phyloP scores from a whole-genome alignment of 2,329 filamentous ascomycete genomes.

The Phaeomoniella chlamydospora region DNA sequence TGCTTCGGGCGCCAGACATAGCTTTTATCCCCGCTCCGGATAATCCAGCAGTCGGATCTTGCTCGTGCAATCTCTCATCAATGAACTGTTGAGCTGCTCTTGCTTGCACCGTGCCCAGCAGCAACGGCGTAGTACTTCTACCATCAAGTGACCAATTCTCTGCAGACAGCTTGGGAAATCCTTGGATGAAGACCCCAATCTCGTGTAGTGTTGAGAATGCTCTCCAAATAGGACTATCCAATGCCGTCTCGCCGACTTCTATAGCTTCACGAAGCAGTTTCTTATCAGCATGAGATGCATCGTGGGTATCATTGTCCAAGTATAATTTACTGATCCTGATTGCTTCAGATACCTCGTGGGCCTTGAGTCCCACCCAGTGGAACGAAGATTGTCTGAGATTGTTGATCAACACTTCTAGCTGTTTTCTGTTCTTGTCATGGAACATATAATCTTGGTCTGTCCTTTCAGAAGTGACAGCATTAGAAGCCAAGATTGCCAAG shows the following conservation, averaged over 20 bases:
- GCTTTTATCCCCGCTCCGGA: constrained; percentile 24
- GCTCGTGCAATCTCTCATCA: constrained; percentile 17
- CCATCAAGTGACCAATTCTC: constrained; percentile 54
- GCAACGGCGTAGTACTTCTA: constrained; percentile 26
- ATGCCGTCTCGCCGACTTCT: constrained; percentile 44
- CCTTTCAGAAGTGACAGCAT: constrained; percentile 76
- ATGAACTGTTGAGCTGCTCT: constrained; percentile 42
- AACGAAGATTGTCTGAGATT: constrained; percentile 78
- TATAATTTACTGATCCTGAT: constrained; percentile 56
- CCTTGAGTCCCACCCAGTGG: constrained; percentile 63
- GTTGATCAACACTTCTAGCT: constrained; percentile 52
- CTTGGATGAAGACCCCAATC: constrained; percentile 56
- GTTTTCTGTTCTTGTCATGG: constrained; percentile 55
- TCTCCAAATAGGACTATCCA: constrained; percentile 47
- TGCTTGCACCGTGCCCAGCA: constrained; percentile 44
- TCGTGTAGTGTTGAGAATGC: constrained; percentile 59
- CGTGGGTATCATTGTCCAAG: constrained; percentile 44
- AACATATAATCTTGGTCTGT: constrained; percentile 81
- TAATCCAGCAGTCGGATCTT: constrained; percentile 24
- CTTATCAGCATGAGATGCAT: constrained; percentile 47
- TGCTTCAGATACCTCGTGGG: constrained; percentile 45
- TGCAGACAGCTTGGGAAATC: constrained; percentile 49
- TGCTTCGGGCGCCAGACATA: constrained; percentile 12
- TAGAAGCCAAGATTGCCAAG: constrained; percentile 68
- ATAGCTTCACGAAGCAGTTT: constrained; percentile 49